Percentiles rank a stretch among this genome's conserved stretches.
These are phyloP conservation scores for Flueggea neowawraea DNA, from an alignment of 441 rosid species.

Conservation along the genomic window DNA sequence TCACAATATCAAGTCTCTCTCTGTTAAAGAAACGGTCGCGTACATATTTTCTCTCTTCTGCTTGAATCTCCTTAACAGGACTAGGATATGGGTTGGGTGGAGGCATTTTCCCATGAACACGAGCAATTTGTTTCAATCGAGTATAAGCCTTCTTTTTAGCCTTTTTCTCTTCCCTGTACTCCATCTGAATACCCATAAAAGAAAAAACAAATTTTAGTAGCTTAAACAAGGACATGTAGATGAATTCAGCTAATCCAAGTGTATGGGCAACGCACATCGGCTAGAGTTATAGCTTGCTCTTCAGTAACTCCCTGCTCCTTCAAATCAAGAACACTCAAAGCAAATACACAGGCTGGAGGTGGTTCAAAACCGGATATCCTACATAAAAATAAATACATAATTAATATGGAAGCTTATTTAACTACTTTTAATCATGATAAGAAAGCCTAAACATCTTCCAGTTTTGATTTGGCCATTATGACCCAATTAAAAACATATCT, in stretches of 20 bases:
- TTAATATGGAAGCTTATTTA: too few relatives aligned
- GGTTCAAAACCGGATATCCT: slow-evolving; percentile 61
- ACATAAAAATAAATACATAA: slow-evolving; percentile 9
- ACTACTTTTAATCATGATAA: too few relatives aligned
- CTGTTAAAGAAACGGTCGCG: slow-evolving; percentile 43
- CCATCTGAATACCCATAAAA: slow-evolving; percentile 55
- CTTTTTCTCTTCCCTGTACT: slow-evolving; percentile 57
- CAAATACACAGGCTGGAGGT: slow-evolving; percentile 66
- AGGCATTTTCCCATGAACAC: slow-evolving; percentile 54
- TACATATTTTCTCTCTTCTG: slow-evolving; percentile 41
- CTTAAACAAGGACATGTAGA: background rate
- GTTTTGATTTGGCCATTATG: too few relatives aligned
- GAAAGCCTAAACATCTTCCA: too few relatives aligned
- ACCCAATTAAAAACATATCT: too few relatives aligned
- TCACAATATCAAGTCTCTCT: slow-evolving; percentile 28
- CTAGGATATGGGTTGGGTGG: slow-evolving; percentile 80
- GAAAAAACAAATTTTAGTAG: background rate
- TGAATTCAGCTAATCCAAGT: too few relatives aligned
- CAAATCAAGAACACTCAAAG: slow-evolving; percentile 67
- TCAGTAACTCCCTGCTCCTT: slow-evolving; percentile 67
- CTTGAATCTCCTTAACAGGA: slow-evolving; percentile 54
- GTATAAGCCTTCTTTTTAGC: slow-evolving; percentile 59
- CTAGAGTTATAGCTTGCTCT: slow-evolving; percentile 70
- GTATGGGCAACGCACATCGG: slow-evolving; percentile 61
- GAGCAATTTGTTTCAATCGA: slow-evolving; percentile 57